phyloP scores from a whole-genome alignment of 1,139 yeast genomes.

The Casaregolazyma lundiana region DNA sequence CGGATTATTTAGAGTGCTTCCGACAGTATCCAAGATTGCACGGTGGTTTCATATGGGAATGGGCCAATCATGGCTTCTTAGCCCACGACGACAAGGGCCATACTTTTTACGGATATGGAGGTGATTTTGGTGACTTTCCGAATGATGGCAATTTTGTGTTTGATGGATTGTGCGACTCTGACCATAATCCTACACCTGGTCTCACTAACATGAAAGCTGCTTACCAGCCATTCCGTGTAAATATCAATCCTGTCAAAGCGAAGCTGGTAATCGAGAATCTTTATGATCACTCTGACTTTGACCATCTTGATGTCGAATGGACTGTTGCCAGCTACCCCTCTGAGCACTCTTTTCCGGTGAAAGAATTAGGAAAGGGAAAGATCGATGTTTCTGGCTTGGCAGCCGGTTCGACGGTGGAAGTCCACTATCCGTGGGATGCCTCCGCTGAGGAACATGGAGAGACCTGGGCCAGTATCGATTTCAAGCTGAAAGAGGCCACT shows the following conservation, averaged over 20 bases:
- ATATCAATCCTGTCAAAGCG: conserved; percentile 14
- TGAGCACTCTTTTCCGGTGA: conserved; percentile 2
- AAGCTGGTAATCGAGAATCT: conserved; percentile 14
- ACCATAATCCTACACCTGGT: conserved; percentile 36
- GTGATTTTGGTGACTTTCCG: conserved; percentile 36
- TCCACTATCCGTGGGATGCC: background rate
- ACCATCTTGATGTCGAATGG: conserved; percentile 17
- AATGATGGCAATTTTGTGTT: conserved; percentile 36
- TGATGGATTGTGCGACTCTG: conserved; percentile 34
- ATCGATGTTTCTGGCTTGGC: conserved; percentile 14
- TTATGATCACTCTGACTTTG: conserved; percentile 17
- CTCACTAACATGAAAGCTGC: conserved; percentile 30
- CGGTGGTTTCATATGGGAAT: conserved; percentile 39
- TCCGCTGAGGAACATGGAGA: conserved; percentile 20
- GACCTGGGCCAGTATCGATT: conserved; percentile 17
- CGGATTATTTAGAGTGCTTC: conserved; percentile 34
- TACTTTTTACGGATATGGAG: conserved; percentile 32
- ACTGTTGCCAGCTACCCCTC: background rate
- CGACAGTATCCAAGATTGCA: conserved; percentile 30
- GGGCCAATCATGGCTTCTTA: conserved; percentile 35
- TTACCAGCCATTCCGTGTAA: conserved; percentile 27
- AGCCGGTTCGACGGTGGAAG: conserved; percentile 4
- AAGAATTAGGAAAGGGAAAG: conserved; percentile 13
- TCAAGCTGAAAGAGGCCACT: conserved; percentile 15
- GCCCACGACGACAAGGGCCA: conserved; percentile 11